Base-by-base conservation (phyloP, 2,329 filamentous ascomycete species). In the Rutstroemia sp. region DNA sequence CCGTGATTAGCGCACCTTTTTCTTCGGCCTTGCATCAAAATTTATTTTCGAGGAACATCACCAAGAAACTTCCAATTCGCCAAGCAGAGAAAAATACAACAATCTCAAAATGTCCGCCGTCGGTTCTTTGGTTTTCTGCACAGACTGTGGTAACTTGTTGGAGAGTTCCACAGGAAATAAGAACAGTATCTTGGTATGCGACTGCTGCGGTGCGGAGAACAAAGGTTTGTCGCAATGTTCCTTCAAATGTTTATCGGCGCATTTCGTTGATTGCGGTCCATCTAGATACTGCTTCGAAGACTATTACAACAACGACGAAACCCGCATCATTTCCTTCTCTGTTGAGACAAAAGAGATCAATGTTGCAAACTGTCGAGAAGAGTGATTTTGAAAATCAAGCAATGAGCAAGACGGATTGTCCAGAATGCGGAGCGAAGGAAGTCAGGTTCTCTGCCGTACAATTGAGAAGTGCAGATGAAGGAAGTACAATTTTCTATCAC, bases 401-500 rank as follows among this genome's bases (percentile, higher is more conserved):
- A 51, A 77, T 79, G 25, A 88, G 81, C 64, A 75, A 81, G 59
- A 79, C 87, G 70, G 83, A 79, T 46, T 97, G 94, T 70, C 81
- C 86, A 47, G 85, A 90, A 67, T 97, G 94, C 71, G 90, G 87
- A 16, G 78, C 84, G 53, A 85, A 84, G 53, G 86, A 95, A 69
- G 90, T 97, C 72, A 87, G 85, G 65, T 97, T 86, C 71, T 88
- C 90, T 50, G 87, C 87, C 2, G 83, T 90, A 59, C 94, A 99
- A 71, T 75, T 96, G 66, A 86, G 92, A 65, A 86, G 91, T 77
- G 94, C 92, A 54, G 94, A 99, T 71, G 92, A 97, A 82, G 94
- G 94, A 59, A 90, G 87, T 62, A 96, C 92, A 0, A 83, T 96
- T 54, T 95, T 96, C 68, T 96, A 90, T 74, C 86, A 80, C 59